A percentile compares a stretch with the other conserved stretches of the same genome.
Conservation (phyloP, 768 basidiomycete species). For the Collybiopsis luxurians region DNA sequence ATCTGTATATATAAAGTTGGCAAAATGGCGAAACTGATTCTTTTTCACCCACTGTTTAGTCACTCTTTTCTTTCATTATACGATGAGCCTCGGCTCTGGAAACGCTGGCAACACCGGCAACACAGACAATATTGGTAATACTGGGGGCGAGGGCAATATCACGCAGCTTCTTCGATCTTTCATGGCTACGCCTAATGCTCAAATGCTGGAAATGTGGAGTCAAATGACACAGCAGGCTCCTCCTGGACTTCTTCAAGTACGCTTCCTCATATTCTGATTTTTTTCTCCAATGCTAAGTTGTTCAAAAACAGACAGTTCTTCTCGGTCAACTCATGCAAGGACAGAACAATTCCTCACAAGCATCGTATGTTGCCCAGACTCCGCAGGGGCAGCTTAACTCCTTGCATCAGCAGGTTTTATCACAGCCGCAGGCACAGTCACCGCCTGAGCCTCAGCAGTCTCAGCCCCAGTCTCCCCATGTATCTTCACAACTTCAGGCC, state of each 20-base stretch:
- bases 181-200: not conserved
- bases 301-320: not conserved
- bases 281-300: not conserved
- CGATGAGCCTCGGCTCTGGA: not conserved
- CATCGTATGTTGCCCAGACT: too few relatives aligned
- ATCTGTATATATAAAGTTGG: too few relatives aligned
- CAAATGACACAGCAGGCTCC: too few relatives aligned
- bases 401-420: too few relatives aligned
- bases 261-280: not conserved
- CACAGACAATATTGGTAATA: not conserved
- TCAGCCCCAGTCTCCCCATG: too few relatives aligned
- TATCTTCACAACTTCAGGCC: too few relatives aligned
- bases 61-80: not conserved
- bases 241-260: not conserved
- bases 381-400: too few relatives aligned
- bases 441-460: too few relatives aligned
- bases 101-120: too few relatives aligned
- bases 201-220: not conserved
- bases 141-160: not conserved
- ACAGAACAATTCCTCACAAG: not conserved
- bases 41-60: too few relatives aligned
- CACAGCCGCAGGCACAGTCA: too few relatives aligned
- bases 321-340: not conserved
- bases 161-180: not conserved
- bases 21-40: too few relatives aligned